Percentiles rank a stretch among this genome's conserved stretches.
phyloP scores from a whole-genome alignment of 2,329 filamentous ascomycete species.

The Hypoxylon sp. region DNA sequence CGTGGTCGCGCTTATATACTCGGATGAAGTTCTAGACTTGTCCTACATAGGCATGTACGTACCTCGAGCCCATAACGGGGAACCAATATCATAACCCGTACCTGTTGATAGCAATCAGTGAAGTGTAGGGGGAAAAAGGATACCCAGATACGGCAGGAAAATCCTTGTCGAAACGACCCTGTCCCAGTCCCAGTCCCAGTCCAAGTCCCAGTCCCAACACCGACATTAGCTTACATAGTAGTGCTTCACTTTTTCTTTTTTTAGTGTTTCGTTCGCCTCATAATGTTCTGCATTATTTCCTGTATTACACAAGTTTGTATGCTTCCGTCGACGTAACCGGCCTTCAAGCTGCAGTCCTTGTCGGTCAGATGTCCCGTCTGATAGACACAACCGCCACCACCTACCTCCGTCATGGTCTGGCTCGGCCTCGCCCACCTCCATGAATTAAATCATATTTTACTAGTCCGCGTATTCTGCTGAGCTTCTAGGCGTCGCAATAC shows the following conservation, averaged over 20 bases:
- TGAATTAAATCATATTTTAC: constrained; percentile 25
- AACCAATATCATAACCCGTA: constrained; percentile 1
- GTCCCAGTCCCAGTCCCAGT: constrained; percentile 6
- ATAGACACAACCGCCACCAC: constrained; percentile 12
- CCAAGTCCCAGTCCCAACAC: constrained; percentile 32
- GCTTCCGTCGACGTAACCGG: constrained; percentile 7
- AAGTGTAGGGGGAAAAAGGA: constrained; percentile 5
- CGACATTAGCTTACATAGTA: constrained; percentile 26
- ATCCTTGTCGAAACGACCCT: constrained; percentile 24
- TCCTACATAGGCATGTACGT: constrained; percentile 37
- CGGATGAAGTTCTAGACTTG: constrained; percentile 39
- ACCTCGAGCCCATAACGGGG: constrained; percentile 7
- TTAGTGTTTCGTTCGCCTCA: constrained; percentile 9
- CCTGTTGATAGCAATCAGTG: constrained; percentile 14
- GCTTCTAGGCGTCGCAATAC: constrained; percentile 9
- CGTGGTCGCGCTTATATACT: constrained; percentile 30
- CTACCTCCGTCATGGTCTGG: constrained; percentile 29
- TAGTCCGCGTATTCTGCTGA: constrained; percentile 17
- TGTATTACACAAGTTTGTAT: constrained; percentile 4
- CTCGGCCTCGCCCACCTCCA: constrained; percentile 31
- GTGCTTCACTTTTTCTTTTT: background rate
- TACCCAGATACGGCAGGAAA: constrained; percentile 12
- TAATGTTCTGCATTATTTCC: constrained; percentile 10
- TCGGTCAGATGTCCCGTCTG: constrained; percentile 30
- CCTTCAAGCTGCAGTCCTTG: constrained; percentile 10